Evolutionary conservation across 2,329 filamentous ascomycete species (phyloP).

Genomic region (Nemania abortiva): DNA sequence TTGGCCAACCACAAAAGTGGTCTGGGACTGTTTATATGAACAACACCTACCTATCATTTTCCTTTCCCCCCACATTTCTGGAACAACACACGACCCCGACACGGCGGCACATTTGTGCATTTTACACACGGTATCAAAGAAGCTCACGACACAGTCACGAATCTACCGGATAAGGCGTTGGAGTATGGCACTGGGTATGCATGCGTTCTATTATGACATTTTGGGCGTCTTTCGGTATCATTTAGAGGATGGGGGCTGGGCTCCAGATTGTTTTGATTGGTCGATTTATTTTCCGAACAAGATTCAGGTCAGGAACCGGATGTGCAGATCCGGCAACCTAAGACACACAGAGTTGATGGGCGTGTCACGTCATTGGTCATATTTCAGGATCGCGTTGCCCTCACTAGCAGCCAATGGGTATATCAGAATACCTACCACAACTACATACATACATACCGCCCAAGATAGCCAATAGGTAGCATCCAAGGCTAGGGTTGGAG

Average conservation of each 20-base stretch:
- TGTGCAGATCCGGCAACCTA: conserved; percentile 5
- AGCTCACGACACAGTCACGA: conserved; percentile 33
- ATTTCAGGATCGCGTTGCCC: not conserved
- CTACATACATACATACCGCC: not conserved
- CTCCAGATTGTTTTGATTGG: conserved; percentile 23
- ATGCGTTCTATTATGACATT: conserved; percentile 14
- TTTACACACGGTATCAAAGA: conserved; percentile 18
- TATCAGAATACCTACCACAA: not conserved
- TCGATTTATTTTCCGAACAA: conserved; percentile 10
- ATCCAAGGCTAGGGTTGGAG: not conserved
- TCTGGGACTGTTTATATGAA: not conserved
- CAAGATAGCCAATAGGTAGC: not conserved
- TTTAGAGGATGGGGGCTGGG: conserved; percentile 19
- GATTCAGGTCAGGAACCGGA: conserved; percentile 10
- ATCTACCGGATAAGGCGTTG: conserved; percentile 45
- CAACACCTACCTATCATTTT: not conserved
- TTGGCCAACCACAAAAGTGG: not conserved
- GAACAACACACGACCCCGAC: not conserved
- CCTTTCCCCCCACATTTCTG: not conserved
- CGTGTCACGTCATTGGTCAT: conserved; percentile 5
- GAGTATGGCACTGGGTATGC: conserved; percentile 26
- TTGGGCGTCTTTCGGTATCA: conserved; percentile 28
- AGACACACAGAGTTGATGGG: conserved; percentile 1
- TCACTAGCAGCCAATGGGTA: conserved; percentile 5
- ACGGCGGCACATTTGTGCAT: conserved; percentile 14